These are phyloP conservation scores for Noccaea caerulescens DNA, from an alignment of 345 rosid species.

Conservation along the genomic window DNA sequence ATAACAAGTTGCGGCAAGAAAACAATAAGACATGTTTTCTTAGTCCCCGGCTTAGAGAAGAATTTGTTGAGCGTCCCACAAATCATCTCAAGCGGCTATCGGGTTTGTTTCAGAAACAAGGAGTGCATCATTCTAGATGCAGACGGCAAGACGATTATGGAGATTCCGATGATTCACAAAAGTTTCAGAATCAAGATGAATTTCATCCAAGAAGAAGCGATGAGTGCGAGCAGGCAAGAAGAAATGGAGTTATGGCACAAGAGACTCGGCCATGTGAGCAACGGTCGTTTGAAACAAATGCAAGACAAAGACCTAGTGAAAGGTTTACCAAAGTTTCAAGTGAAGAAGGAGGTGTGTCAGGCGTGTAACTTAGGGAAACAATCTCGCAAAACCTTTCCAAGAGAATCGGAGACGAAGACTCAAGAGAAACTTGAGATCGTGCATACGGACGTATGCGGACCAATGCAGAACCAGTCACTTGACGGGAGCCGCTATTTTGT, in stretches of 20 bases:
- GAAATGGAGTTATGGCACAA: not conserved
- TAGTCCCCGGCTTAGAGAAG: not conserved
- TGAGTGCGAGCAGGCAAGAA: not conserved
- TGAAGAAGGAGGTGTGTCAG: not conserved
- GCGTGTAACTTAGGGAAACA: not conserved
- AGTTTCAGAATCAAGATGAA: not conserved
- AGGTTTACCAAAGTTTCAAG: not conserved
- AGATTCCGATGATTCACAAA: conserved; percentile 1
- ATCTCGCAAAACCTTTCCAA: not conserved
- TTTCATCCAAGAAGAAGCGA: not conserved
- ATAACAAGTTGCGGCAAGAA: not conserved
- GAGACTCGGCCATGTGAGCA: not conserved
- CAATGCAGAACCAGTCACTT: not conserved
- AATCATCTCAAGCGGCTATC: no score
- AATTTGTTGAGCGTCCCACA: no score
- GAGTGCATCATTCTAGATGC: not conserved
- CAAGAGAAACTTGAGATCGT: not conserved
- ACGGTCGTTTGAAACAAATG: no score
- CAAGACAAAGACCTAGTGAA: not conserved
- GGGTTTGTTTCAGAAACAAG: not conserved
- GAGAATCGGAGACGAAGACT: not conserved
- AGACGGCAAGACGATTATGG: not conserved
- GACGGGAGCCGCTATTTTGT: not conserved
- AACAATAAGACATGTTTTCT: not conserved
- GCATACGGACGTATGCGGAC: not conserved